Conservation (phyloP, 352 stramenopile species). For the Phytopythium litorale region DNA sequence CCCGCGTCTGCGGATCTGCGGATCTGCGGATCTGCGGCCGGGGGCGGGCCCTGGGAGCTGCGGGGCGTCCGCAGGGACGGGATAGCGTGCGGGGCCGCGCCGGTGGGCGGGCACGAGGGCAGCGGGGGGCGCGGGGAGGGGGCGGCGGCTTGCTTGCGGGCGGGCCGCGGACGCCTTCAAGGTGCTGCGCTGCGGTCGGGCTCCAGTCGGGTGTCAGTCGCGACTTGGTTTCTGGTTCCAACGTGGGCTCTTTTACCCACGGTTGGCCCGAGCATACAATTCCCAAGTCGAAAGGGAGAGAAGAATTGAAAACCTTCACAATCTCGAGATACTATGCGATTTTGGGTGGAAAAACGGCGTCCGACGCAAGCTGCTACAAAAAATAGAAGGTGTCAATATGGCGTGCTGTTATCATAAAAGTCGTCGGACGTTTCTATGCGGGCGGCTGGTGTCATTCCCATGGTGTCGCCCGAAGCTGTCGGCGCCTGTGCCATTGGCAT, state of each 20-base stretch:
- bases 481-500: no score
- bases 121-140: no score
- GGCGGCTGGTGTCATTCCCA: no score
- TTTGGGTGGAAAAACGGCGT: no score
- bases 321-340: no score
- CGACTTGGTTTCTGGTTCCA: conserved; percentile 1
- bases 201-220: conserved; percentile 4
- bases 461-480: no score
- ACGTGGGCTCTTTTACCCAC: conserved; percentile 7
- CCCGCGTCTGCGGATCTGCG: neutral
- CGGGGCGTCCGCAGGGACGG: neutral
- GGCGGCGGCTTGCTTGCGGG: no score
- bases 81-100: neutral
- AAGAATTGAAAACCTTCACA: neutral
- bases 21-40: conserved; percentile 6
- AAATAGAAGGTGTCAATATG: neutral
- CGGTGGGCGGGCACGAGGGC: no score
- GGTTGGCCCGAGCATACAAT: neutral
- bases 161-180: conserved; percentile 21
- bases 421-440: no score
- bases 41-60: neutral
- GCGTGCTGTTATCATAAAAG: no score
- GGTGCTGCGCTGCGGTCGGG: conserved; percentile 10
- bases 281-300: neutral
- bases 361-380: no score